These are phyloP conservation scores for Pyrenopolyporus hunteri DNA, from an alignment of 495 filamentous ascomycete species.

Conservation along the genomic window DNA sequence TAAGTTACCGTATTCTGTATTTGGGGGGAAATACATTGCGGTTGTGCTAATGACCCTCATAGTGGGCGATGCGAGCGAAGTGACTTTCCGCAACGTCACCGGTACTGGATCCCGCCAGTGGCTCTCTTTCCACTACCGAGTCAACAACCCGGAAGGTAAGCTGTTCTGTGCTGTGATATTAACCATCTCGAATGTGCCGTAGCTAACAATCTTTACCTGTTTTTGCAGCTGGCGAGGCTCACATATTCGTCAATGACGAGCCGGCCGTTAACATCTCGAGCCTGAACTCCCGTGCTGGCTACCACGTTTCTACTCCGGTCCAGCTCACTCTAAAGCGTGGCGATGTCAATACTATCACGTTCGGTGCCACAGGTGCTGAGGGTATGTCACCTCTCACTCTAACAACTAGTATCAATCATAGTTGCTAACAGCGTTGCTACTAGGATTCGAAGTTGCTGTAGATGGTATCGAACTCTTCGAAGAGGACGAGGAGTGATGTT, in stretches of 20 bases:
- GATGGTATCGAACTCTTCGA: conserved; percentile 46
- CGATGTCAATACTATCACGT: conserved; percentile 47
- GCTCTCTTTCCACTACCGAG: conserved; percentile 51
- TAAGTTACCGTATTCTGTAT: conserved; percentile 4
- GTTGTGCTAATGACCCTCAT: conserved; percentile 7
- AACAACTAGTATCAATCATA: background rate
- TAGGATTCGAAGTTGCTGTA: conserved; percentile 41
- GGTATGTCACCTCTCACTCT: conserved; percentile 28
- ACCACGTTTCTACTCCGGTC: conserved; percentile 46
- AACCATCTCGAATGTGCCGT: background rate
- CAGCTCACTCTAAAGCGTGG: conserved; percentile 44
- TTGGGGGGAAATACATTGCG: background rate
- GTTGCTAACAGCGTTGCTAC: background rate
- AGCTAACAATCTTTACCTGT: conserved; percentile 6
- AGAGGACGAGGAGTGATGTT: conserved; percentile 28
- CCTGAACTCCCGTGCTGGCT: conserved; percentile 51
- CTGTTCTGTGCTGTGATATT: background rate
- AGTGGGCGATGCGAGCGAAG: conserved; percentile 31
- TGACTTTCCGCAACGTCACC: conserved; percentile 51
- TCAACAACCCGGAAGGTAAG: conserved; percentile 43
- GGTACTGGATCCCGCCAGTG: conserved; percentile 48
- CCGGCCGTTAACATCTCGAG: conserved; percentile 47
- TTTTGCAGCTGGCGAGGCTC: conserved; percentile 44
- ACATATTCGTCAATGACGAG: conserved; percentile 49
- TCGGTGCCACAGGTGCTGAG: conserved; percentile 43